Evolutionary conservation across 345 rosid species (phyloP).

Genomic region (Populus nigra): DNA sequence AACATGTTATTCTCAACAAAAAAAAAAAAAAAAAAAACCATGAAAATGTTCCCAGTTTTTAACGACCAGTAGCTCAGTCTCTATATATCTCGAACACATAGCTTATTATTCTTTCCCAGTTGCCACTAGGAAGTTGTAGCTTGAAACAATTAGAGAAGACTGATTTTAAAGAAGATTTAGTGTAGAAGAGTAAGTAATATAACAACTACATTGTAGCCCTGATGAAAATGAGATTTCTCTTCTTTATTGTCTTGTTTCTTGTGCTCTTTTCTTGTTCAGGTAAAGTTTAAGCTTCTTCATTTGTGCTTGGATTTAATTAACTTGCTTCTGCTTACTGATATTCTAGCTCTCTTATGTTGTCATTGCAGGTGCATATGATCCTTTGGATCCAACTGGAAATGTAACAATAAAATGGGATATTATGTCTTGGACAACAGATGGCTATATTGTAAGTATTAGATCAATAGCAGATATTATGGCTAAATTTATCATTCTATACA

Average conservation of each 20-base stretch:
- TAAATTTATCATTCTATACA: background rate
- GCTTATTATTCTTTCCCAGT: background rate
- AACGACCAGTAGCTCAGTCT: slow-evolving; percentile 48
- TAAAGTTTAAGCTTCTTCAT: slow-evolving; percentile 14
- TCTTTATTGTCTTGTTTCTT: slow-evolving; percentile 34
- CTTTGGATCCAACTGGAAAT: slow-evolving; percentile 86
- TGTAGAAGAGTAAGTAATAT: background rate
- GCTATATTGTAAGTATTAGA: slow-evolving; percentile 58
- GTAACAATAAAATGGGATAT: slow-evolving; percentile 84
- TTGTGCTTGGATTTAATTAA: background rate
- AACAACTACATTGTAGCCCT: background rate
- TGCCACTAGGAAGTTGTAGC: background rate
- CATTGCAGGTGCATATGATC: slow-evolving; percentile 80
- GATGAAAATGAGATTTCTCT: slow-evolving; percentile 37
- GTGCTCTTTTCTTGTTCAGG: slow-evolving; percentile 49
- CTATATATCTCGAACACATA: background rate
- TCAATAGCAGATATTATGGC: background rate
- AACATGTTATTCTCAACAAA: slow-evolving; percentile 46
- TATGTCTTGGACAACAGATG: slow-evolving; percentile 84
- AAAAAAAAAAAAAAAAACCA: no score
- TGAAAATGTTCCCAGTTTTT: slow-evolving; percentile 19
- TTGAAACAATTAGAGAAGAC: background rate
- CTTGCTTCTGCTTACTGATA: slow-evolving; percentile 2
- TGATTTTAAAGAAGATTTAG: background rate
- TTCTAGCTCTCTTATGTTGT: slow-evolving; percentile 2